Percentiles rank a stretch among this genome's conserved stretches.
Conservation (phyloP, 2,329 filamentous ascomycete genomes). For the Colletotrichum orchidophilum region DNA sequence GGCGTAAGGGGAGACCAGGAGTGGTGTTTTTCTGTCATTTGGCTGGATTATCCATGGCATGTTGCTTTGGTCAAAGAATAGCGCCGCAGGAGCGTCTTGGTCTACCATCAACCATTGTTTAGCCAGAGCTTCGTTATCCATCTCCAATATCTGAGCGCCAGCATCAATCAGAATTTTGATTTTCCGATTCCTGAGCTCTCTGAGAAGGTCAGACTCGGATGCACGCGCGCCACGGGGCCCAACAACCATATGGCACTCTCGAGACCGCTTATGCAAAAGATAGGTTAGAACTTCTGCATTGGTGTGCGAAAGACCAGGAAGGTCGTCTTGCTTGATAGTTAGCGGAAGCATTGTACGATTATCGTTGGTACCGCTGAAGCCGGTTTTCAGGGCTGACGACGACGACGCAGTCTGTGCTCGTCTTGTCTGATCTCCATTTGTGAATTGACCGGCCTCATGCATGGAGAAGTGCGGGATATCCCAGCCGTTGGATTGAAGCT, state of each 20-base stretch:
- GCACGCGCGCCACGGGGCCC: slow-evolving; percentile 39
- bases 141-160: slow-evolving; percentile 71
- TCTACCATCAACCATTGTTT: slow-evolving; percentile 61
- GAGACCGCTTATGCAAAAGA: slow-evolving; percentile 62
- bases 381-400: slow-evolving; percentile 60
- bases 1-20: slow-evolving; percentile 63
- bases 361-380: slow-evolving; percentile 79
- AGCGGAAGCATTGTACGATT: slow-evolving; percentile 66
- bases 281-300: slow-evolving; percentile 72
- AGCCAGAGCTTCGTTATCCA: slow-evolving; percentile 61
- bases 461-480: slow-evolving; percentile 64
- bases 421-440: neutral
- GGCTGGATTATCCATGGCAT: slow-evolving; percentile 55
- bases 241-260: slow-evolving; percentile 50
- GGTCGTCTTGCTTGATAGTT: slow-evolving; percentile 69
- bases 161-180: slow-evolving; percentile 71
- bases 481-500: slow-evolving; percentile 74
- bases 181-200: slow-evolving; percentile 41
- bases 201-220: slow-evolving; percentile 56
- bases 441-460: slow-evolving; percentile 13
- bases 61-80: slow-evolving; percentile 62
- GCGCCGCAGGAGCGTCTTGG: slow-evolving; percentile 53
- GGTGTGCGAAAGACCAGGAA: slow-evolving; percentile 64
- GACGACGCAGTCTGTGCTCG: neutral
- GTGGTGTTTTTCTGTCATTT: slow-evolving; percentile 47